Base-by-base conservation (phyloP, 345 rosid genomes). In the Melastoma malabathricum region DNA sequence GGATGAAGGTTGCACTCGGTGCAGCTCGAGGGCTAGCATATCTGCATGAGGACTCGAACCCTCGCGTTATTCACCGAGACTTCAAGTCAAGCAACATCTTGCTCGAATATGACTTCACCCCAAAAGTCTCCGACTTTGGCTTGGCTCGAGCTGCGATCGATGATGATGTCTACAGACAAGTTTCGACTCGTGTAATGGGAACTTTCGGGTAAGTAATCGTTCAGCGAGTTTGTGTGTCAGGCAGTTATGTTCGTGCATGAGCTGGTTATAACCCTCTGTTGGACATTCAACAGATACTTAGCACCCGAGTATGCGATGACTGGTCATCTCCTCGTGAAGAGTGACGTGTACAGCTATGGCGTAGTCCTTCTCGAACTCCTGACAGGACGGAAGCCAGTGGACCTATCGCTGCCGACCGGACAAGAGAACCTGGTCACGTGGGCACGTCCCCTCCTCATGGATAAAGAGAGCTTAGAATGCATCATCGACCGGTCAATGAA, bases 231-330 rank as follows among this genome's bases (percentile, higher is more conserved):
- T 29, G 38, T 6, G 9, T 1, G 38, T 29, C 38, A 29, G 38
- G 38, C 8, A 4, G 2, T 1, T 10, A 29, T 10, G 9, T 29
- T 29, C 6, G 38, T 29, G 5, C 38, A 2, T 10, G 38, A 29
- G 38, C 9, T 29, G 2, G 38, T 10, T 29, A 29, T 29, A 10
- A 29, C 38, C 38, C 6, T 6, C 38, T 29, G 38, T 29, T 29
- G 38, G 38, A 29, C 6, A 4, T 29, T 4, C 38, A 10, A 29
- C 77, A 79, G 90, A 38, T 83, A 79, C 64, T 65, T 79, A 57
- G 90, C 90, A 57, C 90, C 86, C 0, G 90, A 83, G 52, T 83
- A 83, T 57, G 90, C 90, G 57, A 83, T 83, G 86, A 79, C 86
- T 0, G 83, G 86, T 29, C 86, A 82, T 65, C 83, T 82, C 62